These are phyloP conservation scores for Ustilago sp. DNA, from an alignment of 1,284 basidiomycete genomes.

Conservation along the genomic window DNA sequence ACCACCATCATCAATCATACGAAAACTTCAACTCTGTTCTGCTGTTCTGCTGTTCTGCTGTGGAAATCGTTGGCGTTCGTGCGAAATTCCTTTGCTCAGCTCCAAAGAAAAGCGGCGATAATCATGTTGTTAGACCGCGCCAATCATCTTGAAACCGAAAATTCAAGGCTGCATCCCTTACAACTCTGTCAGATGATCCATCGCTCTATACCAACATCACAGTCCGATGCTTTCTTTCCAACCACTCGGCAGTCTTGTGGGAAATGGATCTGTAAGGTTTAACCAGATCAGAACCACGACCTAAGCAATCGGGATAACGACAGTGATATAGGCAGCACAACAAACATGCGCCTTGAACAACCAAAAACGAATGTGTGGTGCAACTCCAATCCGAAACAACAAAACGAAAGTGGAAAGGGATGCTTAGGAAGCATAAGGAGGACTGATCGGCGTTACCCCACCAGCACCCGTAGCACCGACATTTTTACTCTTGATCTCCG, in stretches of 20 bases:
- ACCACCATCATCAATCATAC: too few relatives aligned
- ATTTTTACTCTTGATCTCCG: conserved; percentile 4
- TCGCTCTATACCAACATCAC: too few relatives aligned
- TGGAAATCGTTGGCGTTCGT: not conserved
- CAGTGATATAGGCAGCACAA: conserved; percentile 1
- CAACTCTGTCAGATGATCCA: too few relatives aligned
- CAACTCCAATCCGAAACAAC: not conserved
- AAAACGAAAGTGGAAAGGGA: conserved; percentile 2
- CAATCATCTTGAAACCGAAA: not conserved
- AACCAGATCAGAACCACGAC: not conserved
- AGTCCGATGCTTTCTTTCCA: too few relatives aligned
- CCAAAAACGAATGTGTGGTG: conserved; percentile 1
- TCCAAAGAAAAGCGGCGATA: not conserved
- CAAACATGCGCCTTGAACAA: not conserved
- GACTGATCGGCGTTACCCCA: conserved; percentile 18
- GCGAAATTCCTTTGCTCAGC: conserved; percentile 8
- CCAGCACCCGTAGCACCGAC: not conserved
- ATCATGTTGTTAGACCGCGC: not conserved
- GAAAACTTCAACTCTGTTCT: too few relatives aligned
- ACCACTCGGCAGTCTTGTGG: not conserved
- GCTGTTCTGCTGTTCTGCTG: not conserved
- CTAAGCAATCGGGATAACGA: not conserved
- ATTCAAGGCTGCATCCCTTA: too few relatives aligned
- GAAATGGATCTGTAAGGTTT: not conserved
- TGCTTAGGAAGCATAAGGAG: conserved; percentile 37